Conservation (phyloP, 768 basidiomycete species). For the Mrakia frigida region DNA sequence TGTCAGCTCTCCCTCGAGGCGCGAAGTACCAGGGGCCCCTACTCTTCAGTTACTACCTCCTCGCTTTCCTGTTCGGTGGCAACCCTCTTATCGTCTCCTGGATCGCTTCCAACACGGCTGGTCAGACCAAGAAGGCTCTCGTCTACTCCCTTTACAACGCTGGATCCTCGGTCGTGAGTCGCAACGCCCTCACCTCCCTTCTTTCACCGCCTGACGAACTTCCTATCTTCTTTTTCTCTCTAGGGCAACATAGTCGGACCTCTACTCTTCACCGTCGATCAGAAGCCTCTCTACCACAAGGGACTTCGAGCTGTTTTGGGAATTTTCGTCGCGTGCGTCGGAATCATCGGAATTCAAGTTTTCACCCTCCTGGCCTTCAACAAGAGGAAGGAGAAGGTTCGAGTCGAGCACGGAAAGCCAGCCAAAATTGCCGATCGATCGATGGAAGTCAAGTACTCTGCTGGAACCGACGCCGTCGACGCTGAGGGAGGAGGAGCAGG, state of each 20-base stretch:
- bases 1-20: conserved; percentile 41
- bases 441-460: conserved; percentile 38
- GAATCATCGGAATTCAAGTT: conserved; percentile 46
- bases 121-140: conserved; percentile 43
- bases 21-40: conserved; percentile 36
- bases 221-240: neutral
- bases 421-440: conserved; percentile 47
- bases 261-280: conserved; percentile 33
- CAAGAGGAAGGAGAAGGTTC: conserved; percentile 44
- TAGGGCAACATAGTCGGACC: conserved; percentile 46
- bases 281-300: conserved; percentile 44
- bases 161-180: conserved; percentile 44
- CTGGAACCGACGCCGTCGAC: conserved; percentile 26
- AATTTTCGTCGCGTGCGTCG: conserved; percentile 47
- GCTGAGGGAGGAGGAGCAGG: conserved; percentile 19
- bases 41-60: conserved; percentile 31
- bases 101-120: conserved; percentile 37
- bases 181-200: neutral
- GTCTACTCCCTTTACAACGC: conserved; percentile 50
- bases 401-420: conserved; percentile 45
- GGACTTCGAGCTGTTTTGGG: conserved; percentile 48
- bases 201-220: neutral
- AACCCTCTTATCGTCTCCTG: conserved; percentile 41
- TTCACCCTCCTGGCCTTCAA: conserved; percentile 47
- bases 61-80: conserved; percentile 43